Evolutionary conservation across 2,329 filamentous ascomycete species (phyloP).

Genomic region (Plectosphaerella plurivora): DNA sequence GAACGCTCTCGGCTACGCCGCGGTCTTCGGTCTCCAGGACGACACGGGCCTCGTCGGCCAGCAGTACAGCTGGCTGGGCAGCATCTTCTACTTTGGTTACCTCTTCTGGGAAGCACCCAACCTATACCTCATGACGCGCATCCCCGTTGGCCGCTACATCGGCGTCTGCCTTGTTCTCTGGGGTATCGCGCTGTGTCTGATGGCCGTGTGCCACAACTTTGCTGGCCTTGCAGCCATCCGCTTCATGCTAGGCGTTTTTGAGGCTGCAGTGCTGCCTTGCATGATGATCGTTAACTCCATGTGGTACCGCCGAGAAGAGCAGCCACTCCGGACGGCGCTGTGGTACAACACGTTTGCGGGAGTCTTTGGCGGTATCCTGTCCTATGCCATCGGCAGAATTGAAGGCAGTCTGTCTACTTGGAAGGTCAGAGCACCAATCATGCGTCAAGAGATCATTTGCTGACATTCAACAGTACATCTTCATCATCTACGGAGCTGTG

Average conservation of each 20-base stretch:
- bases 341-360: conserved; percentile 27
- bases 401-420: conserved; percentile 14
- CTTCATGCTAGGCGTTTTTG: conserved; percentile 26
- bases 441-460: not conserved
- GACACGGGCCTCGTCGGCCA: conserved; percentile 41
- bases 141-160: conserved; percentile 14
- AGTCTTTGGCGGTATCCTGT: conserved; percentile 21
- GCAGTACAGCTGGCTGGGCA: conserved; percentile 46
- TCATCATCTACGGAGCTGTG: conserved; percentile 18
- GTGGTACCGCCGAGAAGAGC: conserved; percentile 28
- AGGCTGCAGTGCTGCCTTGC: conserved; percentile 23
- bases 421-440: conserved; percentile 2
- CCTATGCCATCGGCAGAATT: conserved; percentile 22
- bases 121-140: conserved; percentile 12
- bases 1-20: conserved; percentile 9
- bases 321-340: conserved; percentile 22
- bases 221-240: conserved; percentile 22
- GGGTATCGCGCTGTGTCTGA: conserved; percentile 17
- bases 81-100: conserved; percentile 42
- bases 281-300: conserved; percentile 23
- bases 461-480: conserved; percentile 10
- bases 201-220: conserved; percentile 17
- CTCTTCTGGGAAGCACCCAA: not conserved
- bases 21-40: conserved; percentile 34
- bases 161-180: conserved; percentile 15